These are phyloP conservation scores for Mucor velutinosus DNA, from an alignment of 371 early-diverging fungal species.

Conservation along the genomic window DNA sequence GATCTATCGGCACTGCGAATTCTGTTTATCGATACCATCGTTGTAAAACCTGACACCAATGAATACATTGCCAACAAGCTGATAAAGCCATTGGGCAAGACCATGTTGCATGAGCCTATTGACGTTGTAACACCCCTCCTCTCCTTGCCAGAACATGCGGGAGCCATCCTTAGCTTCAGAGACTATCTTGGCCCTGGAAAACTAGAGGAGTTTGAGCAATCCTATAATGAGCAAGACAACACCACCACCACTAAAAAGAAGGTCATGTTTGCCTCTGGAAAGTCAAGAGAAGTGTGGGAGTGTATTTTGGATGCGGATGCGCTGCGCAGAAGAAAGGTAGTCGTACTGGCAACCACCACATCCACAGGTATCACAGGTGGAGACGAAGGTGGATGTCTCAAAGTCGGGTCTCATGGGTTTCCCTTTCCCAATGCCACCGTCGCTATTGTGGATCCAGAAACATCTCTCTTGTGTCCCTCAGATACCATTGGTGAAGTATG, in stretches of 20 bases:
- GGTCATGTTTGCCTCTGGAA: conserved; percentile 42
- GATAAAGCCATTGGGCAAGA: conserved; percentile 59
- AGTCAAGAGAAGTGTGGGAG: conserved; percentile 56
- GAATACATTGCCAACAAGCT: conserved; percentile 65
- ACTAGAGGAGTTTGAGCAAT: conserved; percentile 35
- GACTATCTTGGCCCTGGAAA: conserved; percentile 47
- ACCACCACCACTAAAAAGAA: conserved; percentile 22
- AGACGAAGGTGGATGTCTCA: conserved; percentile 16
- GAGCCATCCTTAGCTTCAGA: conserved; percentile 67
- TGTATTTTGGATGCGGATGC: conserved; percentile 61
- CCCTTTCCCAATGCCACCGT: conserved; percentile 67
- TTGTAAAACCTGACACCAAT: conserved; percentile 63
- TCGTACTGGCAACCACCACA: conserved; percentile 53
- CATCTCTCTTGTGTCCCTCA: conserved; percentile 70
- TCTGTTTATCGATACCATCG: conserved; percentile 72
- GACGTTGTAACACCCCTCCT: conserved; percentile 70
- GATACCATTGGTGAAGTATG: conserved; percentile 86
- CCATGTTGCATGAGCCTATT: conserved; percentile 35
- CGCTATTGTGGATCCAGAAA: conserved; percentile 85
- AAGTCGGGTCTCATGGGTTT: conserved; percentile 61
- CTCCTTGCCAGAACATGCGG: conserved; percentile 76
- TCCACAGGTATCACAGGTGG: conserved; percentile 13
- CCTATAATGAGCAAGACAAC: conserved; percentile 16
- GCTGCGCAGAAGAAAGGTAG: conserved; percentile 52
- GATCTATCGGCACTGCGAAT: conserved; percentile 66